phyloP scores from a whole-genome alignment of 164 flowering plant species.

The Kingdonia uniflora region DNA sequence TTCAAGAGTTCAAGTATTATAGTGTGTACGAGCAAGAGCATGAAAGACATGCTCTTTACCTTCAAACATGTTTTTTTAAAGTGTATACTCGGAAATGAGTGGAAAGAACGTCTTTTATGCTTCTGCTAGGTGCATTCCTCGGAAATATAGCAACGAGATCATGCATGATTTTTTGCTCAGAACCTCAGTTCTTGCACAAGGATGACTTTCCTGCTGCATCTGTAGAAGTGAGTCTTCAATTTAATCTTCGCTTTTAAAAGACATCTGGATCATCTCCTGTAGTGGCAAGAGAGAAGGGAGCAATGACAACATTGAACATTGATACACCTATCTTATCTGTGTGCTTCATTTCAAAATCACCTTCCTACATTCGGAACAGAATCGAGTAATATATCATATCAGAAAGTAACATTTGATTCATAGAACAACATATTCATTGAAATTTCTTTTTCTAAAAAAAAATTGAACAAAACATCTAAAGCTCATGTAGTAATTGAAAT shows the following conservation, averaged over 20 bases:
- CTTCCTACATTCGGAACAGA: constrained; percentile 53
- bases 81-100: too few species aligned
- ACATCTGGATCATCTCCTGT: constrained; percentile 53
- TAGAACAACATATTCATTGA: neutral
- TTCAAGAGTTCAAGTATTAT: too few species aligned
- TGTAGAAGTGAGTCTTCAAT: too few species aligned
- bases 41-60: too few species aligned
- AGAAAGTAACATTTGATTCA: too few species aligned
- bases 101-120: too few species aligned
- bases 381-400: neutral
- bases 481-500: neutral
- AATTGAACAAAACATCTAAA: neutral
- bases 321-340: constrained; percentile 47
- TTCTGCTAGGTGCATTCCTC: too few species aligned
- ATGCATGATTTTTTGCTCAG: neutral
- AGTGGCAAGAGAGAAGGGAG: constrained; percentile 74
- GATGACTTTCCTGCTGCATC: too few species aligned
- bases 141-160: neutral
- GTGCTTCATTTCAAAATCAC: constrained; percentile 94
- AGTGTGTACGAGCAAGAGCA: too few species aligned
- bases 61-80: too few species aligned
- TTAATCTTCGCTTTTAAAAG: constrained; percentile 9
- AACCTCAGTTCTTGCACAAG: too few species aligned
- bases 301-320: constrained; percentile 77
- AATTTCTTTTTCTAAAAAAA: neutral